Evolutionary conservation across 805 yeast genomes (phyloP), one percentile per base, ranked within the genome.

Genomic region (Candida orba): DNA sequence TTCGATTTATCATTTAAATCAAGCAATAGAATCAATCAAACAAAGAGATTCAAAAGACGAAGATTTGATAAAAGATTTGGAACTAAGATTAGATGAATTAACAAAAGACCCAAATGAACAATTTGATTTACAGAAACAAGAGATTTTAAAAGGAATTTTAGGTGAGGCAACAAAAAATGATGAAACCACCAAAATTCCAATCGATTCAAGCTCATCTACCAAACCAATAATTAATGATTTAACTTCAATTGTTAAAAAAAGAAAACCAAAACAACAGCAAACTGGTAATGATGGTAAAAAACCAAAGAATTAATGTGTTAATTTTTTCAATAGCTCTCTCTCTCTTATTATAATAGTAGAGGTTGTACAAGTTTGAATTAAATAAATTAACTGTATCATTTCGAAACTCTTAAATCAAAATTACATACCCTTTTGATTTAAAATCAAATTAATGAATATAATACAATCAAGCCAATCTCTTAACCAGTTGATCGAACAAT

Each of bases 171-270:
- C 63, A 15, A 41, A 47, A 23, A 55, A 52, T 20, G 48, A 51
- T 14, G 60, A 66, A 6, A 52, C 64, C 5, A 50, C 52, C 13
- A 25, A 39, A 15, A 47, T 52, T 18, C 47, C 57, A 23, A 37
- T 8, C 58, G 65, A 8, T 47, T 67, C 29, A 8, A 53, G n/a
- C 8, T 25, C 34, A 12, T 13, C 45, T 22, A 34, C 39, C 10
- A 46, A 49, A n/a, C 51, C 61, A 17, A 42, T 58, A 18, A 78
- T 81, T 8, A 80, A 81, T 52, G 88, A 82, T 57, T 64, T 83
- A 48, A 75, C 86, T 0, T 65, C 76, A 4, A 68, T 77, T 69
- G 84, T 81, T 9, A 78, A 76, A 56, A 83, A 82, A 63, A 74
- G 75, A 56, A 69, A 58, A 33, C 48, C 58, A 20, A 57, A 53